A percentile compares a stretch with the other conserved stretches of the same genome.
phyloP scores from a whole-genome alignment of 176 grass and related monocot genomes.

The Dactylis glomerata region DNA sequence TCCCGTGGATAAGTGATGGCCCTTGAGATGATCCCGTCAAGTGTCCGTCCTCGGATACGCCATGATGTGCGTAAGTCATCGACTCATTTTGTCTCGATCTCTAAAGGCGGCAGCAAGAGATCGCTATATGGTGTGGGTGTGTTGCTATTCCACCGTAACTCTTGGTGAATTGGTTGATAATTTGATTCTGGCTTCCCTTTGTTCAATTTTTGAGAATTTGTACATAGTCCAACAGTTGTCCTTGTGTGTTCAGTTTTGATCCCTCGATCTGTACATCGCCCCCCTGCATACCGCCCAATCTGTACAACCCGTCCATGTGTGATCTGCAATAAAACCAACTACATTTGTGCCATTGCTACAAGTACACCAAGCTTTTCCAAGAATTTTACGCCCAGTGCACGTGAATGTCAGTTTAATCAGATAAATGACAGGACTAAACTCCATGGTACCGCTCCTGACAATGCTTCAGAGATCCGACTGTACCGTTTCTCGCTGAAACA shows the following conservation, averaged over 20 bases:
- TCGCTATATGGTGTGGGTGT: too few relatives aligned
- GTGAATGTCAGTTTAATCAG: not conserved
- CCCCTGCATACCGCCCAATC: too few relatives aligned
- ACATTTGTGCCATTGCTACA: not conserved
- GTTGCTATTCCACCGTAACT: too few relatives aligned
- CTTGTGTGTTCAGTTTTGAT: not conserved
- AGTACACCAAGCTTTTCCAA: not conserved
- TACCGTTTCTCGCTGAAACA: too few relatives aligned
- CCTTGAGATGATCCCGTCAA: too few relatives aligned
- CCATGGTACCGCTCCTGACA: not conserved
- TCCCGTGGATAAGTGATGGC: too few relatives aligned
- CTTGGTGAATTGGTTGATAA: too few relatives aligned
- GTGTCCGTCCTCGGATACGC: too few relatives aligned
- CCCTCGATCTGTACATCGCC: not conserved
- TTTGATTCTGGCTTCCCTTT: too few relatives aligned
- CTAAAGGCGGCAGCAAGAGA: too few relatives aligned
- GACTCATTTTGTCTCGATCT: too few relatives aligned
- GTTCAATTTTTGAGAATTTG: not conserved
- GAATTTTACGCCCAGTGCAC: not conserved
- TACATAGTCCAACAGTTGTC: not conserved
- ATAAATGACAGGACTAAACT: not conserved
- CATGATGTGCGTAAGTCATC: too few relatives aligned
- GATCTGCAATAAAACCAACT: constrained; percentile 5
- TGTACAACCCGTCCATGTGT: not conserved
- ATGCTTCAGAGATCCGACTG: not conserved